Evolutionary conservation across 164 flowering plant species (phyloP), one percentile per base, ranked within the genome.

Genomic region (Nymphaea thermarum): DNA sequence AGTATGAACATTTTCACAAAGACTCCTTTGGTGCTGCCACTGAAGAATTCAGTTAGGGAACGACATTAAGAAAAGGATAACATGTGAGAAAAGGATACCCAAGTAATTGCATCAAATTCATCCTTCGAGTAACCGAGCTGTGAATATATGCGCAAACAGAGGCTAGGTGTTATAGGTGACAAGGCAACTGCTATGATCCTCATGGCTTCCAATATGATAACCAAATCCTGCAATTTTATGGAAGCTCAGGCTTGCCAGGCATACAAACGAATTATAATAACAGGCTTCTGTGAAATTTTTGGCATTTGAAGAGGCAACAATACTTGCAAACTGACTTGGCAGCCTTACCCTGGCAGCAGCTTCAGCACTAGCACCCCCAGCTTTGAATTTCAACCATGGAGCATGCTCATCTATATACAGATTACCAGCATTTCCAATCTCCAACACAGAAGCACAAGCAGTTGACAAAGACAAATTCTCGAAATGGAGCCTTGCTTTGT

Each of bases 381-480:
- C 76, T 80, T 88, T 94, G 72, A 94, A 89, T 70, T 79, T 91
- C 72, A 89, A 84, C 99, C 99, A 94, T 53, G 97, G 99, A 25
- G 95, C 92, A 62, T 72, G 89, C 68, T 83, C 90, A 77, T 94
- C 86, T 70, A 94, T 87, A 79, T 89, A 94, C 61, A 80, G 70
- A 72, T 94, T 94, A 51, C 99, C 99, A 70, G 96, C 89, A 83
- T 79, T 87, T 42, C 88, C 95, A 69, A 94, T 90, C 76, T 91
- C 97, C 36, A 86, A 73, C 44, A 91, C 86, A 73, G 93, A 91
- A 71, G 85, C 96, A 80, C 97, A 94, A 62, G 99, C 99, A 63
- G 90, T 81, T 68, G 97, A 87, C 44, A 91, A 75, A 14, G 87
- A 78, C 44, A 91, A 86, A 61, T 76, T 84, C 70, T 86, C 89